phyloP scores from a whole-genome alignment of 2,329 filamentous ascomycete species.

The Diaporthe eres region DNA sequence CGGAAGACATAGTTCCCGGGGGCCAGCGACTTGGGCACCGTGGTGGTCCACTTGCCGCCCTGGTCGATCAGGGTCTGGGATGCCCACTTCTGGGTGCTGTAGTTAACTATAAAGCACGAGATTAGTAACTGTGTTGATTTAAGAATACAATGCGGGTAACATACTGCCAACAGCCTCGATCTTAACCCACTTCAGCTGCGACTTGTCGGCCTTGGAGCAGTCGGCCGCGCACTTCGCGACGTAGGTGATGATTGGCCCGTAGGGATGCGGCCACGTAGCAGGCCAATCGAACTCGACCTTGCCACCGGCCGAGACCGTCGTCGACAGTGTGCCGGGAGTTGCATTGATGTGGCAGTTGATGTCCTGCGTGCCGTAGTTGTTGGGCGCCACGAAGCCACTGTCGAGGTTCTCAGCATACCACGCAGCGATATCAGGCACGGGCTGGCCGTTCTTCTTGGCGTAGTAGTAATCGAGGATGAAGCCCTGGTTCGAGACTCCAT shows the following conservation, averaged over 20 bases:
- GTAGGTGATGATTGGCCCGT: constrained; percentile 50
- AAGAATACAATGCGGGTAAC: background rate
- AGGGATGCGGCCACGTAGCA: constrained; percentile 49
- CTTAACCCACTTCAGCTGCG: constrained; percentile 54
- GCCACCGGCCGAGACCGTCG: constrained; percentile 42
- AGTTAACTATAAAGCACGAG: background rate
- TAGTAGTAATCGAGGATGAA: constrained; percentile 53
- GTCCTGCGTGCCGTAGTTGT: constrained; percentile 38
- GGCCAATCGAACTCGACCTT: constrained; percentile 46
- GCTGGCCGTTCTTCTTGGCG: constrained; percentile 47
- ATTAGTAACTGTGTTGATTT: background rate
- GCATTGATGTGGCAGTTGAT: constrained; percentile 41
- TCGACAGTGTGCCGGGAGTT: constrained; percentile 33
- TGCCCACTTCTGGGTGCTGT: constrained; percentile 50
- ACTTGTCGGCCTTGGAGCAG: constrained; percentile 49
- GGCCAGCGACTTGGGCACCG: constrained; percentile 52
- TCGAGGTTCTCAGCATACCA: constrained; percentile 51
- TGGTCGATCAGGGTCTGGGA: constrained; percentile 59
- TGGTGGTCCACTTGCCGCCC: constrained; percentile 62
- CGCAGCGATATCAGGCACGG: constrained; percentile 44
- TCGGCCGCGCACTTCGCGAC: constrained; percentile 46
- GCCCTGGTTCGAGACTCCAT: constrained; percentile 52
- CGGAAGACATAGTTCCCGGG: constrained; percentile 61
- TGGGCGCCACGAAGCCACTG: constrained; percentile 38
- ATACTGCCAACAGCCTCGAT: constrained; percentile 51